Percentiles rank a stretch among this genome's conserved stretches.
Evolutionary conservation across 345 rosid species (phyloP).

Genomic region (Erodium maritimum): DNA sequence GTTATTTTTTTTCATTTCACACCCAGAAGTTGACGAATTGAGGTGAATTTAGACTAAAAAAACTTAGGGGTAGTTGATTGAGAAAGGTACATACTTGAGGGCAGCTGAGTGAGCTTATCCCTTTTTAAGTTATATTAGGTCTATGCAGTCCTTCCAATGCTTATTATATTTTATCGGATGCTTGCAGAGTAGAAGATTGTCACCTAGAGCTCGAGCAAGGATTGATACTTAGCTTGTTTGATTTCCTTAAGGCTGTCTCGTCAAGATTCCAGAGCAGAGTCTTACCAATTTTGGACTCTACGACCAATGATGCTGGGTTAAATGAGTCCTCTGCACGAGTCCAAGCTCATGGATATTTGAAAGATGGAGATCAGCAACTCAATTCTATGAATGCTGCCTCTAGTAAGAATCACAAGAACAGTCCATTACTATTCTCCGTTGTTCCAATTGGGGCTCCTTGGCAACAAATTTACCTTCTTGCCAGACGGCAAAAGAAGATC

Average conservation of each 20-base stretch:
- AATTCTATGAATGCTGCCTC: constrained; percentile 23
- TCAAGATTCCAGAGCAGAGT: constrained; percentile 45
- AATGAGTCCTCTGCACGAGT: constrained; percentile 11
- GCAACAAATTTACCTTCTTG: constrained; percentile 72
- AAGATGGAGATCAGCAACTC: constrained; percentile 20
- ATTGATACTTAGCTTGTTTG: constrained; percentile 50
- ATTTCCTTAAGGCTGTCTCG: constrained; percentile 51
- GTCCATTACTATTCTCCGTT: constrained; percentile 41
- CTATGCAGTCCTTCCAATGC: constrained; percentile 6
- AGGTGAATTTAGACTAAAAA: no score
- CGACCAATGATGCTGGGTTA: constrained; percentile 27
- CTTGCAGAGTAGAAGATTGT: constrained; percentile 70
- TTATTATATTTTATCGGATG: constrained; percentile 12
- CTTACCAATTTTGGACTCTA: constrained; percentile 47
- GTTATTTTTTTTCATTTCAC: no score
- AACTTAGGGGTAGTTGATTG: no score
- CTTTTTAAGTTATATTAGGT: constrained; percentile 2
- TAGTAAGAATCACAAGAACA: constrained; percentile 25
- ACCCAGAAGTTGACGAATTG: no score
- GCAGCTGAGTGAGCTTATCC: no score
- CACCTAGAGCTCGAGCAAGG: constrained; percentile 87
- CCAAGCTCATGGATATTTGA: constrained; percentile 16
- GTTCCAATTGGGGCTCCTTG: constrained; percentile 97
- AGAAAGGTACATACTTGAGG: no score
- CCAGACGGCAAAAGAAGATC: constrained; percentile 72